Evolutionary conservation across 805 yeast species (phyloP).

Genomic region (Yarrowia hollandica): DNA sequence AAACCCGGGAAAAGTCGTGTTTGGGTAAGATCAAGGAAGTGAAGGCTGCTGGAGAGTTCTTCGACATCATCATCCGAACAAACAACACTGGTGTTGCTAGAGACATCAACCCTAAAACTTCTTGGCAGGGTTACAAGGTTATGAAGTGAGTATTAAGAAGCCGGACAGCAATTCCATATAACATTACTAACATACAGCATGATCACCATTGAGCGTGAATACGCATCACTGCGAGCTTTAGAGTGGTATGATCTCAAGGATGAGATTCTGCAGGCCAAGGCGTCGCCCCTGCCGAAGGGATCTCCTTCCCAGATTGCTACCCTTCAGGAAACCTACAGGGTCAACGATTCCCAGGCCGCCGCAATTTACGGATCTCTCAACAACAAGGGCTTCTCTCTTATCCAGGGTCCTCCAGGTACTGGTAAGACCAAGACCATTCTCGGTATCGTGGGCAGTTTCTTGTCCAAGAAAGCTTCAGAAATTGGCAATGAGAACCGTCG

Average conservation of each 20-base stretch:
- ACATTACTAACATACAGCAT: slow-evolving; percentile 48
- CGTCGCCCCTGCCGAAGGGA: slow-evolving; percentile 45
- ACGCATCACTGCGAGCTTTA: slow-evolving; percentile 75
- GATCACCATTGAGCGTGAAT: slow-evolving; percentile 93
- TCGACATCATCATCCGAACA: slow-evolving; percentile 75
- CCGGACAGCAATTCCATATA: too few relatives aligned
- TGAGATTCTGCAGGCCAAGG: slow-evolving; percentile 65
- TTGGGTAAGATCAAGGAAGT: slow-evolving; percentile 78
- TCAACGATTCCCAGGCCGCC: slow-evolving; percentile 85
- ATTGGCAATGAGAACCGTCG: slow-evolving; percentile 43
- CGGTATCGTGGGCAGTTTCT: slow-evolving; percentile 79
- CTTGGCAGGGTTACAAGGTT: slow-evolving; percentile 66
- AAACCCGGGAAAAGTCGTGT: slow-evolving; percentile 48
- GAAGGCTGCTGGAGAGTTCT: slow-evolving; percentile 63
- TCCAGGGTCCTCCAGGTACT: slow-evolving; percentile 99
- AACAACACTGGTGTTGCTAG: slow-evolving; percentile 50
- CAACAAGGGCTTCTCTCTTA: slow-evolving; percentile 76
- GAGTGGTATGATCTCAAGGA: slow-evolving; percentile 76
- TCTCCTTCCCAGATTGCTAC: slow-evolving; percentile 45
- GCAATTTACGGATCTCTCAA: slow-evolving; percentile 77
- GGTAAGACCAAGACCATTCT: slow-evolving; percentile 97
- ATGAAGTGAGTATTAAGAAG: slow-evolving; percentile 50
- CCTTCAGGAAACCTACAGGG: slow-evolving; percentile 48
- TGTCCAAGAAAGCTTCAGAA: slow-evolving; percentile 37
- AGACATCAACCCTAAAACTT: slow-evolving; percentile 63